phyloP scores from a whole-genome alignment of 352 stramenopile genomes.

The Pythium aristosporum region DNA sequence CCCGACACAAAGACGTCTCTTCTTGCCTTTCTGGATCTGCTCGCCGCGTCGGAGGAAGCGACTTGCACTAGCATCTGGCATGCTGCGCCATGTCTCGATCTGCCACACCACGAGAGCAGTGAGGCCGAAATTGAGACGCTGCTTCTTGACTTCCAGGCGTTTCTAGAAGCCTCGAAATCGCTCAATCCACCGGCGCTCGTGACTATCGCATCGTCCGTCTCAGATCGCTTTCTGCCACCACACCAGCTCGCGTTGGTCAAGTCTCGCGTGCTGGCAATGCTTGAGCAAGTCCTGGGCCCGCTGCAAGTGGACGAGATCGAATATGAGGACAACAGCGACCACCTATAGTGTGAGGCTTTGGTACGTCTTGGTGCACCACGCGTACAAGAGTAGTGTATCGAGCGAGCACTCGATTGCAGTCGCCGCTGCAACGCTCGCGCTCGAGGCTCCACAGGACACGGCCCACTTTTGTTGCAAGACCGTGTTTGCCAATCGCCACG shows the following conservation, averaged over 20 bases:
- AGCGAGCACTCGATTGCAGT: constrained; percentile 40
- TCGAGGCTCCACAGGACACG: constrained; percentile 42
- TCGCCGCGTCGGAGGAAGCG: constrained; percentile 19
- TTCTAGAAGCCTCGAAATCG: constrained; percentile 37
- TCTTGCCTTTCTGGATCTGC: background rate
- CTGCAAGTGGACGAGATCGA: constrained; percentile 45
- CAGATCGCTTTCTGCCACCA: constrained; percentile 68
- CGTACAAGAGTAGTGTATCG: constrained; percentile 45
- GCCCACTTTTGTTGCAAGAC: constrained; percentile 36
- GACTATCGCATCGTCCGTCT: constrained; percentile 79
- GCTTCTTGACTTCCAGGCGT: background rate
- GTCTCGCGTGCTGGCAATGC: constrained; percentile 42
- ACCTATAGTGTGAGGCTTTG: constrained; percentile 49
- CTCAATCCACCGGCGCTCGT: constrained; percentile 56
- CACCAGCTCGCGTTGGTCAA: constrained; percentile 58
- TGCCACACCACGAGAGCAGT: constrained; percentile 65
- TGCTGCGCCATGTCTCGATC: constrained; percentile 56
- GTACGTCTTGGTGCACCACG: constrained; percentile 54
- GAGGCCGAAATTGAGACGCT: constrained; percentile 42
- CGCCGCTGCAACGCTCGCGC: constrained; percentile 11
- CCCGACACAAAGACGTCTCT: background rate
- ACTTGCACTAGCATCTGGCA: constrained; percentile 40
- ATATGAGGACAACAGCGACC: constrained; percentile 38
- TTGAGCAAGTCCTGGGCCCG: constrained; percentile 37
- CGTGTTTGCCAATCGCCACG: constrained; percentile 47